phyloP scores from a whole-genome alignment of 108 stramenopile genomes.

The Skeletonema tropicum region DNA sequence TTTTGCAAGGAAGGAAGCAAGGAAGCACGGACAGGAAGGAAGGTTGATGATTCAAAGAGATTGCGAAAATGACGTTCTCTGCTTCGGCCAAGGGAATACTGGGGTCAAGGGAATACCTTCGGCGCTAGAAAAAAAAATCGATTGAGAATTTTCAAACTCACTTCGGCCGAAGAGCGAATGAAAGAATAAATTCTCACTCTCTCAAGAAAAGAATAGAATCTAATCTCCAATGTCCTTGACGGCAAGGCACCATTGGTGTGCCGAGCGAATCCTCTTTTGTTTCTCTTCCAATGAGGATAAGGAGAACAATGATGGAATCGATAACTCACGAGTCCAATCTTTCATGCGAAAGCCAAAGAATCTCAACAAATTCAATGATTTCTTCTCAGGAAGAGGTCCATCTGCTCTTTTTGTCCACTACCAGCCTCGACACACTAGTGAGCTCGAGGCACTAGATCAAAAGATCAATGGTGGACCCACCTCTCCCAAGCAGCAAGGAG shows the following conservation, averaged over 20 bases:
- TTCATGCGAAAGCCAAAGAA: constrained; percentile 61
- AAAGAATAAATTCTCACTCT: too few relatives aligned
- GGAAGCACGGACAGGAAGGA: too few relatives aligned
- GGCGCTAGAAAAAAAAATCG: too few relatives aligned
- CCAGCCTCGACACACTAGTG: constrained; percentile 47
- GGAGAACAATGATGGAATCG: constrained; percentile 50
- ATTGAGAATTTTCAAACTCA: too few relatives aligned
- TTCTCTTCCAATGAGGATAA: constrained; percentile 46
- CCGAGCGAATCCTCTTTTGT: constrained; percentile 63
- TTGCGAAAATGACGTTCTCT: too few relatives aligned
- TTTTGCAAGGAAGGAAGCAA: too few relatives aligned
- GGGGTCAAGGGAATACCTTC: too few relatives aligned
- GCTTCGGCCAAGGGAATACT: too few relatives aligned
- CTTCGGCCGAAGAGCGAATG: too few relatives aligned
- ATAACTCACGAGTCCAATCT: constrained; percentile 58
- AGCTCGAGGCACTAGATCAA: constrained; percentile 21
- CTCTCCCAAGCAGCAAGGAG: neutral
- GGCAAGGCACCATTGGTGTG: constrained; percentile 74
- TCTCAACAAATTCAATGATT: constrained; percentile 52
- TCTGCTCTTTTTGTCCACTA: constrained; percentile 70
- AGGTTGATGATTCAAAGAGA: too few relatives aligned
- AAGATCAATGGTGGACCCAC: constrained; percentile 3
- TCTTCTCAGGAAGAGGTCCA: constrained; percentile 67
- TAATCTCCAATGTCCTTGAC: constrained; percentile 47
- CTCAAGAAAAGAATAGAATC: too few relatives aligned